A percentile compares a stretch with the other conserved stretches of the same genome.
Conservation (phyloP, 495 filamentous ascomycete genomes). For the Eremomyces bilateralis region DNA sequence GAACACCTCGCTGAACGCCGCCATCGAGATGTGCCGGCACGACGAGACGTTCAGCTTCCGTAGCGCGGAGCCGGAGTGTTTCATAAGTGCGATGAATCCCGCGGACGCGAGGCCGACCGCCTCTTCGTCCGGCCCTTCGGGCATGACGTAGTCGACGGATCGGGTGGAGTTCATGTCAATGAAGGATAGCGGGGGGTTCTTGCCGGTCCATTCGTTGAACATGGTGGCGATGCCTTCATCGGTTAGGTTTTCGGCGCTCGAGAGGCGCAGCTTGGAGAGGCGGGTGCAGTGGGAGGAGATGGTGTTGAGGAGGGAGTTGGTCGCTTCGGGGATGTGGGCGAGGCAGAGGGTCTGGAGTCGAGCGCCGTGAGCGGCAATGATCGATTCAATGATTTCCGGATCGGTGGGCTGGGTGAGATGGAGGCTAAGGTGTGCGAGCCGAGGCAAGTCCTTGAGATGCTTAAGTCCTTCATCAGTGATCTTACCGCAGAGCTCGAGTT, state of each 20-base stretch:
- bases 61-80: slow-evolving; percentile 47
- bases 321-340: slow-evolving; percentile 24
- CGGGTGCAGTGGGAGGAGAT: slow-evolving; percentile 44
- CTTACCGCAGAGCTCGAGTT: slow-evolving; percentile 38
- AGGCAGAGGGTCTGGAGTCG: slow-evolving; percentile 52
- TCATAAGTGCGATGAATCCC: slow-evolving; percentile 62
- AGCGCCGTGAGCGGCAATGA: slow-evolving; percentile 35
- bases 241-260: slow-evolving; percentile 47
- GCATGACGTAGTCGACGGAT: slow-evolving; percentile 47
- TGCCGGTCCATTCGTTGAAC: slow-evolving; percentile 53
- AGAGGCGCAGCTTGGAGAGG: slow-evolving; percentile 58
- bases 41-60: slow-evolving; percentile 46
- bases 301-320: slow-evolving; percentile 20
- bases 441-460: slow-evolving; percentile 31
- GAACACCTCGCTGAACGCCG: slow-evolving; percentile 52
- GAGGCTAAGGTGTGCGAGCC: slow-evolving; percentile 52
- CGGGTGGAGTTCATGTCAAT: slow-evolving; percentile 55
- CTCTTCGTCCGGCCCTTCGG: slow-evolving; percentile 30
- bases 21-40: slow-evolving; percentile 51
- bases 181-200: slow-evolving; percentile 44
- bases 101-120: slow-evolving; percentile 45
- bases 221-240: slow-evolving; percentile 46
- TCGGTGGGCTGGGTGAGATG: slow-evolving; percentile 33
- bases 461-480: slow-evolving; percentile 25
- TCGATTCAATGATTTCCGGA: slow-evolving; percentile 31